Percentiles rank a stretch among this genome's conserved stretches.
phyloP scores from a whole-genome alignment of 2,329 filamentous ascomycete genomes.

The Penicillium sp. region DNA sequence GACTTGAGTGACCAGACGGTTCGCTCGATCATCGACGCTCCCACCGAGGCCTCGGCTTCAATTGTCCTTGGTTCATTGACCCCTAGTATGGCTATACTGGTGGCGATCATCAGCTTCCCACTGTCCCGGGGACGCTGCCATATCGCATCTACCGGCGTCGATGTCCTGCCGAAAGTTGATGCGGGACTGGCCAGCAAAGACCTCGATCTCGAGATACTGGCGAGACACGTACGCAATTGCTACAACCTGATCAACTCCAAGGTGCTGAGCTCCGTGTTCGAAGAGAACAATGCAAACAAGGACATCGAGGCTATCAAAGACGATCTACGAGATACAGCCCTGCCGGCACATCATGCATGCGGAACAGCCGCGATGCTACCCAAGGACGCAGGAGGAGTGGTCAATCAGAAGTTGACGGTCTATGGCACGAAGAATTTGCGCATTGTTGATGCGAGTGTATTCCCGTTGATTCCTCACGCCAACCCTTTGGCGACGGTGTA shows the following conservation, averaged over 20 bases:
- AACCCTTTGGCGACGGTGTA: constrained; percentile 43
- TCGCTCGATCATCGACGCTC: constrained; percentile 9
- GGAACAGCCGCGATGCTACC: constrained; percentile 34
- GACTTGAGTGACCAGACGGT: neutral
- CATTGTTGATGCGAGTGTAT: constrained; percentile 40
- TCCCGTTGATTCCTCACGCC: constrained; percentile 39
- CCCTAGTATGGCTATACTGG: constrained; percentile 4
- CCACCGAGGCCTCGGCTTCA: constrained; percentile 11
- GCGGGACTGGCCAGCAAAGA: constrained; percentile 7
- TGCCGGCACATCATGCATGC: constrained; percentile 14
- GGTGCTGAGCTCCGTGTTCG: constrained; percentile 6
- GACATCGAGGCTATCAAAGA: constrained; percentile 18
- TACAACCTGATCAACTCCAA: neutral
- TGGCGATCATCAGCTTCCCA: constrained; percentile 13
- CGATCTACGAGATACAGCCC: constrained; percentile 2
- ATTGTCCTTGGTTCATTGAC: constrained; percentile 4
- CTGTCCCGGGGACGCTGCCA: constrained; percentile 18
- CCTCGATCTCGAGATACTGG: constrained; percentile 19
- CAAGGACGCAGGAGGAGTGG: constrained; percentile 32
- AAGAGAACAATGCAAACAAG: neutral
- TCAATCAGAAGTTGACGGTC: constrained; percentile 31
- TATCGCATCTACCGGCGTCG: constrained; percentile 3
- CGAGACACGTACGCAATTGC: constrained; percentile 11
- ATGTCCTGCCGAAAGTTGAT: constrained; percentile 9
- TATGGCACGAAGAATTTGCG: constrained; percentile 37